Percentiles rank a stretch among this genome's conserved stretches.
Conservation (phyloP, 164 flowering plant genomes). For the Buxus sempervirens region DNA sequence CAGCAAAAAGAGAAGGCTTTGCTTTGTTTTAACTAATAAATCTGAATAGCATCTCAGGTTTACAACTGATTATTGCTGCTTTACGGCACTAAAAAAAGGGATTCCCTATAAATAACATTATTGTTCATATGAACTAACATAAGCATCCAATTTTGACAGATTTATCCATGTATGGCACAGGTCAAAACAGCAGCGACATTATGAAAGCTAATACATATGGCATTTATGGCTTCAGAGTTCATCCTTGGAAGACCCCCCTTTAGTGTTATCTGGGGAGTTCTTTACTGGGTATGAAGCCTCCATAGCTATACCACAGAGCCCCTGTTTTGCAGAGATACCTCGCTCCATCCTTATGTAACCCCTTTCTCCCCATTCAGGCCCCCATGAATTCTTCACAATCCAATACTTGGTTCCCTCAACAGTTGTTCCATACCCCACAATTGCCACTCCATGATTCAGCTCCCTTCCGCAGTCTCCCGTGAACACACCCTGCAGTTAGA, state of each 20-base stretch:
- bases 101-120: no score
- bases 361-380: conserved; percentile 35
- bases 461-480: conserved; percentile 44
- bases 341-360: conserved; percentile 39
- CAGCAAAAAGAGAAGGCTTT: no score
- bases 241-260: conserved; percentile 12
- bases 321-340: conserved; percentile 19
- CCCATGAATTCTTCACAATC: conserved; percentile 53
- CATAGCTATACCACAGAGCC: conserved; percentile 39
- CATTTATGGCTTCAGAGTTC: no score
- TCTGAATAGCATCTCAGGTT: no score
- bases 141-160: no score
- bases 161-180: no score
- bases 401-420: conserved; percentile 42
- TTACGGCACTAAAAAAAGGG: background rate
- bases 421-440: conserved; percentile 42
- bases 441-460: conserved; percentile 47
- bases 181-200: no score
- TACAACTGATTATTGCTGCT: no score
- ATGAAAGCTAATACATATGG: no score
- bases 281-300: conserved; percentile 36
- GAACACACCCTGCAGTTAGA: conserved; percentile 37
- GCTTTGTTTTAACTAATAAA: no score
- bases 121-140: background rate
- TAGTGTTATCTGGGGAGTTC: conserved; percentile 8